Conservation (phyloP, 2,329 filamentous ascomycete species). For the Ceratocystis diversiconidia region DNA sequence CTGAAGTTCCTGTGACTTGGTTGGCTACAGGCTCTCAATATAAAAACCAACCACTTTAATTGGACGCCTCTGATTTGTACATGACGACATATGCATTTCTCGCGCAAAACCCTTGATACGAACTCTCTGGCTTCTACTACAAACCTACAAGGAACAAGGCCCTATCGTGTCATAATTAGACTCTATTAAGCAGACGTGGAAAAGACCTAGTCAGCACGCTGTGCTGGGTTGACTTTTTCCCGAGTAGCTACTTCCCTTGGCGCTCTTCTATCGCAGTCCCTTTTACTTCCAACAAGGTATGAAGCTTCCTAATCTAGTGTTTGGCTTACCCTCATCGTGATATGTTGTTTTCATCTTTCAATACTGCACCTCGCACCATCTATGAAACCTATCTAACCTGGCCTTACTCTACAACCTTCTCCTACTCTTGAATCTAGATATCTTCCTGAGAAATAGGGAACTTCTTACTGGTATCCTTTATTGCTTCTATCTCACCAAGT, state of each 20-base stretch:
- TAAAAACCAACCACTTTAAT: background rate
- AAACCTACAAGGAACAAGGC: no score
- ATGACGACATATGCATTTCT: no score
- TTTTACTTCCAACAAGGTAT: background rate
- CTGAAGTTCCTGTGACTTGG: background rate
- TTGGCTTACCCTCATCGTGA: background rate
- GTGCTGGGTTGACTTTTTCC: background rate
- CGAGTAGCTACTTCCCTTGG: background rate
- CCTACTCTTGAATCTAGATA: background rate
- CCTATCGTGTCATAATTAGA: no score
- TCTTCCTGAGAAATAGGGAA: background rate
- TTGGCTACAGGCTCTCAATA: background rate
- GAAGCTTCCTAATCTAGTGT: background rate
- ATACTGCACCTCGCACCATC: background rate
- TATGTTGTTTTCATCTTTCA: background rate
- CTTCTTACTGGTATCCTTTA: background rate
- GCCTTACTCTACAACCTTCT: background rate
- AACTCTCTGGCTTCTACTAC: no score
- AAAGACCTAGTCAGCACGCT: background rate
- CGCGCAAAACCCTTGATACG: no score
- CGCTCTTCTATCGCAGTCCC: background rate
- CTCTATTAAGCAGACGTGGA: no score
- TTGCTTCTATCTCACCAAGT: background rate
- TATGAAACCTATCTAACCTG: background rate
- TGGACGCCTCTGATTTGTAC: background rate